phyloP scores from a whole-genome alignment of 768 basidiomycete genomes.

The Flagelloscypha sp. region DNA sequence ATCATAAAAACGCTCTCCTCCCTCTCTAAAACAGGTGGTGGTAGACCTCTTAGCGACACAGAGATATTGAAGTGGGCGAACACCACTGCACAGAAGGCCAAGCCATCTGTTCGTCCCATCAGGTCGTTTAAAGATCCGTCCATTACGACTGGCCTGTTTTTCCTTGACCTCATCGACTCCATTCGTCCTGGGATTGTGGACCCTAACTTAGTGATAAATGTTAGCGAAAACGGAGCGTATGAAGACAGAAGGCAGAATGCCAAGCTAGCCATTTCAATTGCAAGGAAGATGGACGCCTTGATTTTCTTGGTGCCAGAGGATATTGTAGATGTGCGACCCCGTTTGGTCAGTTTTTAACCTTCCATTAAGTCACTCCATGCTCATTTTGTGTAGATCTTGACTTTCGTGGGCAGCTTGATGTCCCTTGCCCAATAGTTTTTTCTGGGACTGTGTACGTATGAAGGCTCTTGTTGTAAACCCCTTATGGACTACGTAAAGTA shows the following conservation, averaged over 20 bases:
- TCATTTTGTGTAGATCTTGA: constrained; percentile 61
- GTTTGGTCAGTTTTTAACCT: constrained; percentile 52
- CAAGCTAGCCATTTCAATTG: constrained; percentile 95
- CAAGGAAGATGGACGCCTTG: constrained; percentile 93
- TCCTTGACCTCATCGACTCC: constrained; percentile 86
- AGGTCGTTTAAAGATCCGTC: constrained; percentile 92
- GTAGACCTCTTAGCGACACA: constrained; percentile 79
- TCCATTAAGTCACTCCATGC: neutral
- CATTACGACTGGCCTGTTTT: constrained; percentile 83
- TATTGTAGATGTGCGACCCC: constrained; percentile 88
- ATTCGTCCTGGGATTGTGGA: constrained; percentile 95
- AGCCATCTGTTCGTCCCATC: constrained; percentile 52
- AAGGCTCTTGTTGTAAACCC: no score
- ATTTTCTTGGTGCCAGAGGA: constrained; percentile 97
- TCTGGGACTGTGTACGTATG: no score
- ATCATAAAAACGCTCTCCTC: constrained; percentile 84
- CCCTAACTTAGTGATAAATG: constrained; percentile 64
- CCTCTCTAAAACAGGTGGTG: constrained; percentile 58
- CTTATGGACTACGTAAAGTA: no score
- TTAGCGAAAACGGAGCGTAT: constrained; percentile 55
- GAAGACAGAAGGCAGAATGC: constrained; percentile 92
- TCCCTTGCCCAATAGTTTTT: constrained; percentile 47
- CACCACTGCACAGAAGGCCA: constrained; percentile 68
- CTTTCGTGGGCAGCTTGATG: constrained; percentile 94
- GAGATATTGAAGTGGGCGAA: constrained; percentile 98